phyloP scores from a whole-genome alignment of 2,329 filamentous ascomycete genomes.

The Diaporthe vexans region DNA sequence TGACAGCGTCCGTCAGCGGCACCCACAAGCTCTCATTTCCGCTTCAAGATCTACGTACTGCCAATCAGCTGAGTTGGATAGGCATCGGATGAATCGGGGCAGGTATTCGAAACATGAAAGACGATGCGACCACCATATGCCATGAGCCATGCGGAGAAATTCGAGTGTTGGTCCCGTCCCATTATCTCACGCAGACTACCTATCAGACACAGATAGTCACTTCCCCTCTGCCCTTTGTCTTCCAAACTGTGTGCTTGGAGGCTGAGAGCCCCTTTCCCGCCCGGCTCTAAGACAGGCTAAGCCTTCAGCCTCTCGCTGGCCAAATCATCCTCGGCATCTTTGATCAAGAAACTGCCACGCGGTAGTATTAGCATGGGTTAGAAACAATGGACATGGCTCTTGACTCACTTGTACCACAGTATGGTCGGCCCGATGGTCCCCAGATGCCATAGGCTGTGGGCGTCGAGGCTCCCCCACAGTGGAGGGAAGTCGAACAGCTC shows the following conservation, averaged over 20 bases:
- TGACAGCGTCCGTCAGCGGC: background rate
- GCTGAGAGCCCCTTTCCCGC: no score
- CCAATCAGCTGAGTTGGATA: background rate
- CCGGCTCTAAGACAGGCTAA: conserved; percentile 48
- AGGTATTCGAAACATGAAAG: background rate
- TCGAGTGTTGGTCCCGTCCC: background rate
- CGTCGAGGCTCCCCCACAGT: conserved; percentile 85
- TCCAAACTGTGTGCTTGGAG: background rate
- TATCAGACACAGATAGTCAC: background rate
- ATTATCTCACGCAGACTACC: background rate
- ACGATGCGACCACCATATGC: background rate
- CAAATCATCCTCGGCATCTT: conserved; percentile 87
- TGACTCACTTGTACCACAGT: conserved; percentile 93
- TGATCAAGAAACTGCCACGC: conserved; percentile 80
- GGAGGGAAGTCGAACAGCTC: conserved; percentile 96
- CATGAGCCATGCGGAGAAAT: background rate
- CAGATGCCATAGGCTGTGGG: conserved; percentile 95
- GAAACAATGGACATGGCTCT: background rate
- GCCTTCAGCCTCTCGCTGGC: conserved; percentile 80
- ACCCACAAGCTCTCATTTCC: background rate
- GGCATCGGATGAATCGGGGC: background rate
- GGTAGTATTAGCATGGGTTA: conserved; percentile 45
- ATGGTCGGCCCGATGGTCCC: conserved; percentile 90
- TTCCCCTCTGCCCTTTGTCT: background rate
- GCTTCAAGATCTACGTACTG: background rate